Conservation (phyloP, 2,329 filamentous ascomycete species). For the Didymella pomorum region DNA sequence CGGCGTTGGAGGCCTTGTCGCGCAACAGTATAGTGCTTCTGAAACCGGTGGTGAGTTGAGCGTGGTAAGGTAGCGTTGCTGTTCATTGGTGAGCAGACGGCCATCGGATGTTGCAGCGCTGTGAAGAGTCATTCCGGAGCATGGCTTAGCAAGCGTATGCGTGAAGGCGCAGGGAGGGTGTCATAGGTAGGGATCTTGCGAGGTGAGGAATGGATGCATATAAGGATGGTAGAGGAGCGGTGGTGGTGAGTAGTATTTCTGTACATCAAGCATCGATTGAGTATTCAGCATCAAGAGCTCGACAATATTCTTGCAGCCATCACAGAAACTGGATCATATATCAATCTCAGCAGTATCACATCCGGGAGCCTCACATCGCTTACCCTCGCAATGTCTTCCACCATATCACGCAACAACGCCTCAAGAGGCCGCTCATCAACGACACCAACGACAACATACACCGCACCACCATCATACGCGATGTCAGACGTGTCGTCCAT, state of each 20-base stretch:
- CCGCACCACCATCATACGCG: slow-evolving; percentile 23
- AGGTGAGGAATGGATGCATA: not conserved
- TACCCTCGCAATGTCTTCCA: slow-evolving; percentile 13
- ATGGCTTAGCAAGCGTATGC: slow-evolving; percentile 10
- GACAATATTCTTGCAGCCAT: not conserved
- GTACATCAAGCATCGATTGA: not conserved
- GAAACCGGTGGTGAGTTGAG: not conserved
- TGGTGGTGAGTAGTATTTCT: slow-evolving; percentile 1
- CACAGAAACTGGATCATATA: not conserved
- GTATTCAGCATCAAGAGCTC: not conserved
- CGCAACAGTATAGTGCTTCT: not conserved
- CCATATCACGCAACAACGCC: slow-evolving; percentile 2
- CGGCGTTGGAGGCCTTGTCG: slow-evolving; percentile 7
- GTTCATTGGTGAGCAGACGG: slow-evolving; percentile 1
- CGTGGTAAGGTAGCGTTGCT: not conserved
- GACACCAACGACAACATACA: slow-evolving; percentile 5
- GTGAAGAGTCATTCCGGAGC: slow-evolving; percentile 14
- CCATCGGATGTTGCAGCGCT: not conserved
- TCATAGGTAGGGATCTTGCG: not conserved
- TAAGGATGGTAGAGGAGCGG: not conserved
- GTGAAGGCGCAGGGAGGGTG: not conserved
- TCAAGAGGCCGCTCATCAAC: not conserved
- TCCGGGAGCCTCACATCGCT: not conserved
- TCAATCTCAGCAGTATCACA: not conserved
- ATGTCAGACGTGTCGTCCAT: slow-evolving; percentile 20